Evolutionary conservation across 441 rosid species (phyloP).

Genomic region (Erodium moschatum): DNA sequence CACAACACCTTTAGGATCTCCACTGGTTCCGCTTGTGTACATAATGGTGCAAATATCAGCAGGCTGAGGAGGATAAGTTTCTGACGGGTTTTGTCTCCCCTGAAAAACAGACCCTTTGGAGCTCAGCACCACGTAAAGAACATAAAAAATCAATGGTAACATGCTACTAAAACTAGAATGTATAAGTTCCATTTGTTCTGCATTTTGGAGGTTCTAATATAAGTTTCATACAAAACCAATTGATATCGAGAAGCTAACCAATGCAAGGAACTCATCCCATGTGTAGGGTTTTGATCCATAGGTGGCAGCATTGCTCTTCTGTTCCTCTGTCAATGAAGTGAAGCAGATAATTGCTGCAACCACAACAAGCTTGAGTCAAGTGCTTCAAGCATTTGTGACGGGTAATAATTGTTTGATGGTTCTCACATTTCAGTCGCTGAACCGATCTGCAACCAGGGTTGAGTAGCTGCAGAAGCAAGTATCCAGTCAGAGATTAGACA

Average conservation of each 20-base stretch:
- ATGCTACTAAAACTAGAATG: too few relatives aligned
- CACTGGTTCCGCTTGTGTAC: slow-evolving; percentile 96
- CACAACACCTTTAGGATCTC: slow-evolving; percentile 91
- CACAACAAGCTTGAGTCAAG: slow-evolving; percentile 22
- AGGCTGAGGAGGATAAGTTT: slow-evolving; percentile 51
- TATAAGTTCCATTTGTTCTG: too few relatives aligned
- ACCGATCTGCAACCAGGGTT: slow-evolving; percentile 45
- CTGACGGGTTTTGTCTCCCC: slow-evolving; percentile 57
- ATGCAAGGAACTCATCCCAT: slow-evolving; percentile 63
- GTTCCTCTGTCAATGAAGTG: slow-evolving; percentile 47
- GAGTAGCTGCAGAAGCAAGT: slow-evolving; percentile 42
- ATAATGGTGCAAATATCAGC: slow-evolving; percentile 70
- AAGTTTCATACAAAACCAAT: too few relatives aligned
- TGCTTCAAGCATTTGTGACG: slow-evolving; percentile 12
- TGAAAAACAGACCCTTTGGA: slow-evolving; percentile 20
- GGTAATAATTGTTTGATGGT: slow-evolving; percentile 2
- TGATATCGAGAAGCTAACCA: slow-evolving; percentile 36
- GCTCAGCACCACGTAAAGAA: slow-evolving; percentile 9
- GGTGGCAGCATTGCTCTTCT: slow-evolving; percentile 39
- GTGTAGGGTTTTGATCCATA: slow-evolving; percentile 46
- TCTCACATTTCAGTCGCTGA: slow-evolving; percentile 52
- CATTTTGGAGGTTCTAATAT: too few relatives aligned
- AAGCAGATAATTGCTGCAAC: slow-evolving; percentile 70
- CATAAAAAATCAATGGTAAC: too few relatives aligned
- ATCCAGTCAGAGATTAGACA: not conserved